These are phyloP conservation scores for Neurospora sp. DNA, from an alignment of 495 filamentous ascomycete species.

Conservation along the genomic window DNA sequence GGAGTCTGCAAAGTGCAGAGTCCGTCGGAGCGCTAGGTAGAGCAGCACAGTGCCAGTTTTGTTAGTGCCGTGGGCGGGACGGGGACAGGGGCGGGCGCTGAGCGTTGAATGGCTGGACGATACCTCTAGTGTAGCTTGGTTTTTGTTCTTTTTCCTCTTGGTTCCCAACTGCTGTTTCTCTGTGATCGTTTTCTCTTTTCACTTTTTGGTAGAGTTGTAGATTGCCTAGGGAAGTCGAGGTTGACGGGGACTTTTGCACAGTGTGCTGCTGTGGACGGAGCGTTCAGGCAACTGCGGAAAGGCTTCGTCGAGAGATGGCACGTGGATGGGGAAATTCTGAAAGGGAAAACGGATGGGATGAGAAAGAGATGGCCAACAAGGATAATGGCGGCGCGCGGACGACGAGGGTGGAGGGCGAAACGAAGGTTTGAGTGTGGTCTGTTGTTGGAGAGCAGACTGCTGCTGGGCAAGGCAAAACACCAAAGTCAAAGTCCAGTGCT, in stretches of 20 bases:
- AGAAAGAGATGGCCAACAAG: not conserved
- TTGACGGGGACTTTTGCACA: slow-evolving; percentile 1
- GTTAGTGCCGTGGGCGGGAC: not conserved
- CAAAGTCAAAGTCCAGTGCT: not conserved
- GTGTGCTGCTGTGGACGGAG: not conserved
- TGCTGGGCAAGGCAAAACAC: not conserved
- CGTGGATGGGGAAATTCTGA: not conserved
- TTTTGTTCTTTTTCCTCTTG: not conserved
- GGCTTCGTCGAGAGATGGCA: not conserved
- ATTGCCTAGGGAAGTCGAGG: not conserved
- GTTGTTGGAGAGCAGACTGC: not conserved
- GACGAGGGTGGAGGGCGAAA: not conserved
- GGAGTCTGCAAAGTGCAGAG: not conserved
- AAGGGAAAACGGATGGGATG: slow-evolving; percentile 1
- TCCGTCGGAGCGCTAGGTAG: not conserved
- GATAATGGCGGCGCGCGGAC: not conserved
- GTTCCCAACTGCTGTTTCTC: not conserved
- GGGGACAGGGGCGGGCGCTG: not conserved
- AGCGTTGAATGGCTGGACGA: not conserved
- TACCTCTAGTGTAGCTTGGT: not conserved
- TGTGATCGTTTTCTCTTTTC: not conserved
- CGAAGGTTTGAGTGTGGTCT: not conserved
- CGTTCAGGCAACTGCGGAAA: not conserved
- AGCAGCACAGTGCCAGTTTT: not conserved
- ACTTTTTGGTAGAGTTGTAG: not conserved